Evolutionary conservation across 208 protist species (phyloP).

Genomic region (Crithidia bombi): DNA sequence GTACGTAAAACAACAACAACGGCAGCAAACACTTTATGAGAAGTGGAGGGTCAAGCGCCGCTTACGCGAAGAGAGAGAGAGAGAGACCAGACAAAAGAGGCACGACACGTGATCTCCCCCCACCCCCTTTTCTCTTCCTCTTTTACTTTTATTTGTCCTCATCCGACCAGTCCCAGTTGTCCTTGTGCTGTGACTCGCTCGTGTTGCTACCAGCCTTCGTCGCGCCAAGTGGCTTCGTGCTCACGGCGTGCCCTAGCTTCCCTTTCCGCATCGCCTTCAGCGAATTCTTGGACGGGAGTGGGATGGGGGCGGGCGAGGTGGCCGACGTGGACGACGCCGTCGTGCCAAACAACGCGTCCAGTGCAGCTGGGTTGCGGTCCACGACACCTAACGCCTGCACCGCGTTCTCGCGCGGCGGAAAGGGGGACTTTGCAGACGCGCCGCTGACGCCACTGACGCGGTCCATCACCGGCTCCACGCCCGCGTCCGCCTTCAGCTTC

Average conservation of each 20-base stretch:
- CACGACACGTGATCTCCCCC: neutral
- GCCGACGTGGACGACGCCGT: neutral
- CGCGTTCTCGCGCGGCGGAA: neutral
- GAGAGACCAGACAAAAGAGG: neutral
- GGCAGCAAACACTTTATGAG: slow-evolving; percentile 1
- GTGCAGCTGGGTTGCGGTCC: neutral
- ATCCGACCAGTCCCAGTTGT: slow-evolving; percentile 20
- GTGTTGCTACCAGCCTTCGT: neutral
- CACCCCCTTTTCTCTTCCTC: neutral
- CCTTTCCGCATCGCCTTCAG: slow-evolving; percentile 23
- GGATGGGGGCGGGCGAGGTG: neutral
- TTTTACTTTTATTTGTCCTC: slow-evolving; percentile 12
- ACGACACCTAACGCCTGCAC: slow-evolving; percentile 1
- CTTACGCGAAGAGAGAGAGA: neutral
- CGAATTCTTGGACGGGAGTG: slow-evolving; percentile 8
- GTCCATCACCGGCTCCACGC: neutral
- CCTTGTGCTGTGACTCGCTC: neutral
- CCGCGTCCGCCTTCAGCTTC: neutral
- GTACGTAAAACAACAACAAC: neutral
- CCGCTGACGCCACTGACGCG: neutral
- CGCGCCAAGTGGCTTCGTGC: neutral
- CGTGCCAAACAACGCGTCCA: neutral
- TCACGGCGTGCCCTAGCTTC: neutral
- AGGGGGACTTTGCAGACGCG: neutral
- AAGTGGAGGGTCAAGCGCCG: too few relatives aligned